Conservation (phyloP, 2,329 filamentous ascomycete genomes). For the Dothideomycetidae sp. region DNA sequence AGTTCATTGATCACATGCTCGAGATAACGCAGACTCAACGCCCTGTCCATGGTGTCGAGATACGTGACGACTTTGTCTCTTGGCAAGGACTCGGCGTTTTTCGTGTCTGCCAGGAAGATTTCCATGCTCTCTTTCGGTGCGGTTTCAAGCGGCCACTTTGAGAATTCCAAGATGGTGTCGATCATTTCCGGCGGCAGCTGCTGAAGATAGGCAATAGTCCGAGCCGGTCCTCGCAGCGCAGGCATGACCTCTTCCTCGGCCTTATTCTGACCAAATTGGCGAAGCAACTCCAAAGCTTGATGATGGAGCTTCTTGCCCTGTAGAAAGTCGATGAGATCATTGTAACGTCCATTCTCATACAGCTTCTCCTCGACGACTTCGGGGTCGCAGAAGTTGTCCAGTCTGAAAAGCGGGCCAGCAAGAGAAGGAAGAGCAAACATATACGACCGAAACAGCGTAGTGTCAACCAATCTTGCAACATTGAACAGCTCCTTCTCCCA, state of each 20-base stretch:
- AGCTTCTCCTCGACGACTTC: constrained; percentile 88
- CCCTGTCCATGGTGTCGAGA: constrained; percentile 51
- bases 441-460: constrained; percentile 82
- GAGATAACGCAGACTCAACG: constrained; percentile 66
- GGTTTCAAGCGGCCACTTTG: constrained; percentile 67
- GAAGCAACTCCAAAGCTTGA: constrained; percentile 68
- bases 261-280: constrained; percentile 56
- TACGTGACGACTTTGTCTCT: constrained; percentile 62
- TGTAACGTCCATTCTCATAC: constrained; percentile 76
- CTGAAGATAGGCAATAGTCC: constrained; percentile 83
- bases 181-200: constrained; percentile 75
- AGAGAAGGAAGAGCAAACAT: constrained; percentile 83
- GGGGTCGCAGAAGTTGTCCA: constrained; percentile 94
- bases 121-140: constrained; percentile 74
- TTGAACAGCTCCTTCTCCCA: constrained; percentile 58
- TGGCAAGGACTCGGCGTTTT: constrained; percentile 84
- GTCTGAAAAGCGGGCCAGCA: constrained; percentile 79
- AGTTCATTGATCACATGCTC: constrained; percentile 85
- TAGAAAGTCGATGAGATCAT: constrained; percentile 92
- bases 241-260: constrained; percentile 32
- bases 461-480: constrained; percentile 78
- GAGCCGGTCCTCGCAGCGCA: constrained; percentile 61
- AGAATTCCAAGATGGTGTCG: constrained; percentile 81
- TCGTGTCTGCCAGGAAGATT: constrained; percentile 80
- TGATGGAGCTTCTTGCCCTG: constrained; percentile 88